Percentiles rank a stretch among this genome's conserved stretches.
Conservation (phyloP, 1,284 basidiomycete genomes). For the Abortiporus biennis region DNA sequence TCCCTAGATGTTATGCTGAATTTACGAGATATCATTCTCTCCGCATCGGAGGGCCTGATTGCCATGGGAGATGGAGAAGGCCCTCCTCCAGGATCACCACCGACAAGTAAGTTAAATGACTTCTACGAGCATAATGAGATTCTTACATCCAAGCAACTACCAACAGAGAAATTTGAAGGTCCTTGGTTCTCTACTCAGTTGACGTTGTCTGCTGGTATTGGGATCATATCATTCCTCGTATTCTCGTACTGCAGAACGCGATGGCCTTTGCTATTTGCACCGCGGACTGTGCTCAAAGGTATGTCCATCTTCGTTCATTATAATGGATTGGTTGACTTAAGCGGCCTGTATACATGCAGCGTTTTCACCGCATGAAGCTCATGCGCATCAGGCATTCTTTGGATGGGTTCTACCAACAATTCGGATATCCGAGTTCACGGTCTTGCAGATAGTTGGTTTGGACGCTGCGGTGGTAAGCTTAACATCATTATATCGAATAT, state of each 20-base stretch:
- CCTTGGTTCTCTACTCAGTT: conserved; percentile 95
- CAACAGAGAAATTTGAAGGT: conserved; percentile 68
- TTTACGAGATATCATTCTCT: too few relatives aligned
- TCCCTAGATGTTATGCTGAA: too few relatives aligned
- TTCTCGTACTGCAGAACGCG: conserved; percentile 86
- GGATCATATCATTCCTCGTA: conserved; percentile 73
- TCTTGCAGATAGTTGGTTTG: conserved; percentile 94
- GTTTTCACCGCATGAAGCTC: conserved; percentile 87
- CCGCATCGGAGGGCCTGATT: too few relatives aligned
- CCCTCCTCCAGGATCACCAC: conserved; percentile 6
- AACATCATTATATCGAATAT: not conserved
- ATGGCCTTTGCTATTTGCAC: conserved; percentile 89
- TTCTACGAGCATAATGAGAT: too few relatives aligned
- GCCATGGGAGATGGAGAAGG: conserved; percentile 3
- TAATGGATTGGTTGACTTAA: not conserved
- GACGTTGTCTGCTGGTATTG: conserved; percentile 72
- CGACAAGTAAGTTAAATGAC: conserved; percentile 3
- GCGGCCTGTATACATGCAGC: conserved; percentile 35
- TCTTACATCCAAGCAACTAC: too few relatives aligned
- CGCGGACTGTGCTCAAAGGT: conserved; percentile 93
- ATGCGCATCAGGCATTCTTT: conserved; percentile 80
- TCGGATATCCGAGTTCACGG: conserved; percentile 84
- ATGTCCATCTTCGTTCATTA: conserved; percentile 11
- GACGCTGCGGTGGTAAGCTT: conserved; percentile 85
- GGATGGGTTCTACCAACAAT: conserved; percentile 95